Conservation (phyloP, 192 early-diverging fungal genomes). For the Geranomyces michiganensis region DNA sequence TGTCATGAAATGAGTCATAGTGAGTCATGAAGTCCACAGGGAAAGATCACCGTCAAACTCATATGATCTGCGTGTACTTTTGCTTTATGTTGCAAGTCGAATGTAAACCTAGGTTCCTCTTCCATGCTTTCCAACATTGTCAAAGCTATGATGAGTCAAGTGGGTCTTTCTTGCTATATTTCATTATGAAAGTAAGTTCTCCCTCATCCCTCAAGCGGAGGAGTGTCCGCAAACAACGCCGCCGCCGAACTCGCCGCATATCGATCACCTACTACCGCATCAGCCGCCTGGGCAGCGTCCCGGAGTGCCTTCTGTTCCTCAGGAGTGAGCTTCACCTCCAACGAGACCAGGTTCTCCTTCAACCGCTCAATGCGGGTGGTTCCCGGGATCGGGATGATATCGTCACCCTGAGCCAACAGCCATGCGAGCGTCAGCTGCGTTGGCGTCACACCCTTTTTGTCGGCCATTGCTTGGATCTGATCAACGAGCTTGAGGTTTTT, state of each 20-base stretch:
- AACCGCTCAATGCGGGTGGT: slow-evolving; percentile 22
- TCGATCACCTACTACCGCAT: slow-evolving; percentile 35
- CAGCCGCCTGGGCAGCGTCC: slow-evolving; percentile 34
- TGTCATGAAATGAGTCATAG: too few relatives aligned
- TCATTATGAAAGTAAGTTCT: too few relatives aligned
- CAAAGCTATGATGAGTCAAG: too few relatives aligned
- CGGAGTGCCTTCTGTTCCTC: slow-evolving; percentile 46
- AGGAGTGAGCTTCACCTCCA: slow-evolving; percentile 39
- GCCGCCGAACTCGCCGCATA: slow-evolving; percentile 36
- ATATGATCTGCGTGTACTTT: too few relatives aligned
- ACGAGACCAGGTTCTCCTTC: slow-evolving; percentile 41
- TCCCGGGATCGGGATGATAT: slow-evolving; percentile 52
- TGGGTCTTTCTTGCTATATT: too few relatives aligned
- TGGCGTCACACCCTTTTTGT: slow-evolving; percentile 46
- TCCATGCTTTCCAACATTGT: too few relatives aligned
- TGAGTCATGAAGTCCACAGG: too few relatives aligned
- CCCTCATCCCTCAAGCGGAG: neutral
- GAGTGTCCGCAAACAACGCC: slow-evolving; percentile 1
- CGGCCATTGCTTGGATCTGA: slow-evolving; percentile 42
- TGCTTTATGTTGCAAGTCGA: too few relatives aligned
- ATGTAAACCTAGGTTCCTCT: too few relatives aligned
- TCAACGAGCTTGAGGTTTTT: slow-evolving; percentile 56
- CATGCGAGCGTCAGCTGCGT: slow-evolving; percentile 67
- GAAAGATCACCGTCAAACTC: too few relatives aligned
- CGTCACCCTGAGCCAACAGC: slow-evolving; percentile 57